Evolutionary conservation across 805 yeast genomes (phyloP).

Genomic region (Saccharomycopsis fermentans): DNA sequence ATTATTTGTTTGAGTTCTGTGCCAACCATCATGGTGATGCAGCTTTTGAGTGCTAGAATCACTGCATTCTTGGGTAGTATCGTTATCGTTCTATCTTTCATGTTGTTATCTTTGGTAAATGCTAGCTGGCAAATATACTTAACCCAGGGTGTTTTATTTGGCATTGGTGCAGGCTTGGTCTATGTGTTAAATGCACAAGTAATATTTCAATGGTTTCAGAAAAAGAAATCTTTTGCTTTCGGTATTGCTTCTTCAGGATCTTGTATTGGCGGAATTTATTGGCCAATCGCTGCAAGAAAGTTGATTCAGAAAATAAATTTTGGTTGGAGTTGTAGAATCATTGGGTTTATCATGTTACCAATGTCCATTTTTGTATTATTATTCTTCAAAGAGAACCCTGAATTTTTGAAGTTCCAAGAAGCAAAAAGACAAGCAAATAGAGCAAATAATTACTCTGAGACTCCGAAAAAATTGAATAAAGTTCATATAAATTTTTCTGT

Average conservation of each 20-base stretch:
- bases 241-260: conserved; percentile 41
- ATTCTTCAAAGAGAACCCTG: conserved; percentile 23
- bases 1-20: conserved; percentile 37
- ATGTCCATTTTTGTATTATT: conserved; percentile 25
- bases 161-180: conserved; percentile 36
- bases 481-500: conserved; percentile 12
- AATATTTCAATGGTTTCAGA: conserved; percentile 40
- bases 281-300: conserved; percentile 33
- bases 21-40: conserved; percentile 35
- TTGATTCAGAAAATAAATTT: conserved; percentile 33
- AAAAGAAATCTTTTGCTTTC: conserved; percentile 35
- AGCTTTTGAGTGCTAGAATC: conserved; percentile 32
- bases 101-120: conserved; percentile 37
- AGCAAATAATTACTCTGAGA: conserved; percentile 23
- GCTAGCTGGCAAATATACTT: conserved; percentile 41
- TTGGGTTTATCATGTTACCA: conserved; percentile 23
- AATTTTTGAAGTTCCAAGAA: conserved; percentile 19
- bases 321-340: conserved; percentile 36
- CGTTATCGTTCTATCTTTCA: conserved; percentile 34
- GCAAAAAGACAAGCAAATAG: neutral
- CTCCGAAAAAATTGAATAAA: conserved; percentile 16
- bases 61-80: conserved; percentile 34
- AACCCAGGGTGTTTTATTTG: conserved; percentile 43
- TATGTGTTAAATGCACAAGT: conserved; percentile 36
- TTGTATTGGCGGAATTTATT: conserved; percentile 43